phyloP scores from a whole-genome alignment of 208 protist genomes.

The Strigomonas culicis region DNA sequence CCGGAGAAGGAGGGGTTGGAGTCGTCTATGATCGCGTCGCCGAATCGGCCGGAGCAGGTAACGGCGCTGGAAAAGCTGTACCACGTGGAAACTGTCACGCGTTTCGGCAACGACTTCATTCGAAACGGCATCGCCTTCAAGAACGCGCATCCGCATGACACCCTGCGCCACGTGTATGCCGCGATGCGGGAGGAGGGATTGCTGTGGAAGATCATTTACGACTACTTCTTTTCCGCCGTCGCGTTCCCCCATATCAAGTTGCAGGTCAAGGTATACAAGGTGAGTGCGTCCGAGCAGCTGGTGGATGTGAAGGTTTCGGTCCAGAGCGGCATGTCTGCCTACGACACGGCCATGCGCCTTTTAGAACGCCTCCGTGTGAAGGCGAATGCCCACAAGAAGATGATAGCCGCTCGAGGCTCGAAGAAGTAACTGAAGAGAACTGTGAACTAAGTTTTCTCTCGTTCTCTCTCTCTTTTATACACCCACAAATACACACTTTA shows the following conservation, averaged over 20 bases:
- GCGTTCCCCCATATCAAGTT: slow-evolving; percentile 73
- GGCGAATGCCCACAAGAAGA: slow-evolving; percentile 11
- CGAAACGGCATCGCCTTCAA: slow-evolving; percentile 77
- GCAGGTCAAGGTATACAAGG: slow-evolving; percentile 79
- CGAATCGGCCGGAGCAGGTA: not conserved
- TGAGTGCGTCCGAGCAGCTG: slow-evolving; percentile 47
- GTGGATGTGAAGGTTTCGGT: slow-evolving; percentile 74
- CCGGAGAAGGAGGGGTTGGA: slow-evolving; percentile 9
- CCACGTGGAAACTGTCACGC: slow-evolving; percentile 41
- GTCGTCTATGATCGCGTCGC: not conserved
- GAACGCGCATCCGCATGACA: slow-evolving; percentile 22
- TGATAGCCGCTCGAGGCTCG: slow-evolving; percentile 1
- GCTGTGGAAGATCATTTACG: slow-evolving; percentile 67
- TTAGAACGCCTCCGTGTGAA: slow-evolving; percentile 59
- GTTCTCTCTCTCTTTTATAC: slow-evolving; percentile 1
- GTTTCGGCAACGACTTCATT: slow-evolving; percentile 81
- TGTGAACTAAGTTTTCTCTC: slow-evolving; percentile 3
- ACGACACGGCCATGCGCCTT: slow-evolving; percentile 43
- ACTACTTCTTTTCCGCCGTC: slow-evolving; percentile 72
- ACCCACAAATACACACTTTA: not conserved
- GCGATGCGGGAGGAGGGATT: slow-evolving; percentile 70
- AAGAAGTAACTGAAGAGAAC: not conserved
- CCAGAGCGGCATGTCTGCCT: slow-evolving; percentile 69
- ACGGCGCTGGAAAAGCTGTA: slow-evolving; percentile 48
- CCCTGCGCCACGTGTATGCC: slow-evolving; percentile 51